Percentiles rank a stretch among this genome's conserved stretches.
Conservation (phyloP, 805 yeast species). For the Spathaspora girioi region DNA sequence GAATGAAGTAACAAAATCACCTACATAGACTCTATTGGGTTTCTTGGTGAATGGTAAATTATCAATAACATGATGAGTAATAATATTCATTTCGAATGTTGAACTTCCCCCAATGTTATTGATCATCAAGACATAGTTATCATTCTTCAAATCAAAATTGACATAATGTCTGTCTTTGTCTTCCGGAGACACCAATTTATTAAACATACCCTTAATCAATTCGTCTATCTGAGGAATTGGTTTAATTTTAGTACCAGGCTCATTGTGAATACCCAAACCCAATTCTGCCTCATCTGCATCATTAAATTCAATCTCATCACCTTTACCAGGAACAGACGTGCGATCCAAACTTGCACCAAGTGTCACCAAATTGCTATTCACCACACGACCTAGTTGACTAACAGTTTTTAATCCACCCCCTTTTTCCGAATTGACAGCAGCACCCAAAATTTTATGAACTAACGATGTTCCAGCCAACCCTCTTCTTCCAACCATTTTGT, state of each 20-base stretch:
- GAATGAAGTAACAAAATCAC: slow-evolving; percentile 83
- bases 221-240: slow-evolving; percentile 72
- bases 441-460: slow-evolving; percentile 84
- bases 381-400: slow-evolving; percentile 53
- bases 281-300: slow-evolving; percentile 70
- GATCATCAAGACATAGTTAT: slow-evolving; percentile 66
- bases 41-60: slow-evolving; percentile 49
- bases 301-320: slow-evolving; percentile 43
- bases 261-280: slow-evolving; percentile 96
- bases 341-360: slow-evolving; percentile 89
- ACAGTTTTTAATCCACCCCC: slow-evolving; percentile 43
- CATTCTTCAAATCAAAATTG: slow-evolving; percentile 51
- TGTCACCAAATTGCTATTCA: slow-evolving; percentile 70
- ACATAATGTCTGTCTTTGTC: slow-evolving; percentile 84
- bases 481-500: slow-evolving; percentile 90
- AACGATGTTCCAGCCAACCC: slow-evolving; percentile 90
- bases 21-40: slow-evolving; percentile 69
- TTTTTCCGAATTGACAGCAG: slow-evolving; percentile 31
- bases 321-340: slow-evolving; percentile 83
- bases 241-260: slow-evolving; percentile 67
- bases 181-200: slow-evolving; percentile 54
- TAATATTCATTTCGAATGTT: slow-evolving; percentile 69
- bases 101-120: slow-evolving; percentile 93
- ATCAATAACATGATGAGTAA: slow-evolving; percentile 56
- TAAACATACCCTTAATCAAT: slow-evolving; percentile 53